These are phyloP conservation scores for Nicotiana attenuata DNA, from an alignment of 257 asterid species.

Conservation along the genomic window DNA sequence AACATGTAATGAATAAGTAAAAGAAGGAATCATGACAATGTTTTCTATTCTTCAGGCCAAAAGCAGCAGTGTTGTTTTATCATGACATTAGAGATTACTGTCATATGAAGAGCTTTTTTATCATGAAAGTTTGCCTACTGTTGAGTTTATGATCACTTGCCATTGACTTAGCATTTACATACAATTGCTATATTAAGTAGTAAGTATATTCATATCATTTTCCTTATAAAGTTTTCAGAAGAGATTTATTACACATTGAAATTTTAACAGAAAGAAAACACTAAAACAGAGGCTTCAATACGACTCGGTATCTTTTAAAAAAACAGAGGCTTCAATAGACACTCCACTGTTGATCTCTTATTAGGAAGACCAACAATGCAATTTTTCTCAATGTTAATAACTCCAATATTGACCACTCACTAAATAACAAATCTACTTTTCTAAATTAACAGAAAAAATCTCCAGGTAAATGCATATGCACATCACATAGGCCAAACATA, in stretches of 20 bases:
- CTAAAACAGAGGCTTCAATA: neutral
- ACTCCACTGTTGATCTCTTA: slow-evolving; percentile 49
- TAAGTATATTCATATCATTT: neutral
- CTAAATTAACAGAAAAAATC: slow-evolving; percentile 26
- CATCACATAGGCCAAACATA: too few relatives aligned
- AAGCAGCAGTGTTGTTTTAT: too few relatives aligned
- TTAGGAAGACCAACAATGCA: slow-evolving; percentile 51
- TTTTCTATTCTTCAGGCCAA: too few relatives aligned
- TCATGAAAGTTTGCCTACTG: too few relatives aligned
- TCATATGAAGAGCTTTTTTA: too few relatives aligned
- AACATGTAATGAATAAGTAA: too few relatives aligned
- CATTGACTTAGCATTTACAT: too few relatives aligned
- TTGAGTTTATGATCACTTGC: too few relatives aligned
- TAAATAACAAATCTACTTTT: slow-evolving; percentile 36
- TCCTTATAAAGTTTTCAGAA: neutral
- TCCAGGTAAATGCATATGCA: too few relatives aligned
- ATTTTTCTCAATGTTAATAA: slow-evolving; percentile 46
- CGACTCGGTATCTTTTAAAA: neutral
- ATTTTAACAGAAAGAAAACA: neutral
- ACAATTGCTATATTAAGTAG: too few relatives aligned
- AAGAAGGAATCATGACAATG: too few relatives aligned
- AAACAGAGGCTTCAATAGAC: slow-evolving; percentile 25
- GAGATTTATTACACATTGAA: neutral
- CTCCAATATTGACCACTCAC: slow-evolving; percentile 41
- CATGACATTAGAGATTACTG: too few relatives aligned